Base-by-base conservation (phyloP, 2,329 filamentous ascomycete species). In the Pezicula radicicola region DNA sequence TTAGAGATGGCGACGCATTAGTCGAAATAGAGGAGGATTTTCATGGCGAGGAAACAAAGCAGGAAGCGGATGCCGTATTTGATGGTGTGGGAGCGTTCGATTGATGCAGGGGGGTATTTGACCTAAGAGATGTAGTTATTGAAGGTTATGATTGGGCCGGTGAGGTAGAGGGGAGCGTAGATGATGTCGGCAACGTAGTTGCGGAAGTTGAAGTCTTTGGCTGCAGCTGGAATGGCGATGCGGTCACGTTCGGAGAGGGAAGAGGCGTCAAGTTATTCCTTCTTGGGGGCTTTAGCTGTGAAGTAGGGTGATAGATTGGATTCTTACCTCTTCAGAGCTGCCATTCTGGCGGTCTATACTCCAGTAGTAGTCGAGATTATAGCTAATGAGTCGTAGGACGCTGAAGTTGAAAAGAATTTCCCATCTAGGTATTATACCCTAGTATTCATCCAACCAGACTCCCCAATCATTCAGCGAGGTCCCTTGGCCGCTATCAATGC, bases 291-390 rank as follows among this genome's bases (percentile, higher is more conserved):
- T 81, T 93, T 79, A 93, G 86, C 63, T 57, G 54, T 54, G 33
- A 51, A 49, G 45, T 44, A 35, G 18, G n/a, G 6, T 4, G 13
- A 42, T 25, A 33, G 15, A 30, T 39, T 6, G 25, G 15, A 10
- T 37, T 12, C 35, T 12, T 81, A 97, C 94, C 86, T 97, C 93
- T 39, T 96, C 70, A 7, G 87, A 79, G 62, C 83, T 92, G 25
- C 80, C 72, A 21, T 76, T 75, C 53, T 70, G 72, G 52, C 82
- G 78, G 58, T 88, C 84, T 3, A 88, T 70, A 63, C 89, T 94
- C 93, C 94, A 99, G 68, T 96, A 93, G 68, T 96, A 92, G 71
- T 99, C 94, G 66, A 99, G 71, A 69, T 97, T 97, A 79, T 96
- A 99, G 68, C 93, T 97, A 63, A 99, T 91, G 44, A 97, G 77